Evolutionary conservation across 2,329 filamentous ascomycete species (phyloP).

Genomic region (Alternaria ethzedia): DNA sequence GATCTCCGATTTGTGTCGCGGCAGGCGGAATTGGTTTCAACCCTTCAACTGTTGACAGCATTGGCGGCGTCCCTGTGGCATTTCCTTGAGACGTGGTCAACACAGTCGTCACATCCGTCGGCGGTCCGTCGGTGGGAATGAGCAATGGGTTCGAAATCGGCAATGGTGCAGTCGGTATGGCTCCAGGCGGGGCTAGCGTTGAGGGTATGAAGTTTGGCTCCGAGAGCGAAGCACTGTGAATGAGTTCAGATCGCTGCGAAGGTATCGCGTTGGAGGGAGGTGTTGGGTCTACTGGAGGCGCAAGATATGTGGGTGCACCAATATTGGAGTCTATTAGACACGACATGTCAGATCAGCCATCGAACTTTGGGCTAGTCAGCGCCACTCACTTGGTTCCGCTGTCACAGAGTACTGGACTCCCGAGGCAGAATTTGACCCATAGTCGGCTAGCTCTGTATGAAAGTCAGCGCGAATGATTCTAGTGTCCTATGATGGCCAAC

Average conservation of each 20-base stretch:
- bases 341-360: not conserved
- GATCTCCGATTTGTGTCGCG: constrained; percentile 31
- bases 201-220: constrained; percentile 10
- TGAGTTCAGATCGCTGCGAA: constrained; percentile 10
- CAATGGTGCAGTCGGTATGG: constrained; percentile 7
- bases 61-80: constrained; percentile 10
- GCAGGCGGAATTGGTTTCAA: constrained; percentile 32
- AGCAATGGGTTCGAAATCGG: constrained; percentile 3
- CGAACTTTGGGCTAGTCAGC: not conserved
- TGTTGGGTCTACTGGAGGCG: constrained; percentile 2
- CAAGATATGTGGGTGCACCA: constrained; percentile 9
- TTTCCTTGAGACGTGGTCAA: constrained; percentile 3
- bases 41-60: constrained; percentile 32
- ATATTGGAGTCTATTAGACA: constrained; percentile 1
- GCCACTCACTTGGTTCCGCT: constrained; percentile 25
- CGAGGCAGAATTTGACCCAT: constrained; percentile 6
- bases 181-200: not conserved
- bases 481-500: constrained; percentile 2
- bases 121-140: constrained; percentile 6
- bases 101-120: constrained; percentile 1
- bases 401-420: constrained; percentile 19
- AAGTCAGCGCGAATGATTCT: constrained; percentile 21
- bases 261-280: constrained; percentile 9
- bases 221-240: not conserved
- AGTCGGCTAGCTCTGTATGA: constrained; percentile 18